Percentiles rank a stretch among this genome's conserved stretches.
Conservation (phyloP, 1,284 basidiomycete genomes). For the Fomitopsis schrenkii region DNA sequence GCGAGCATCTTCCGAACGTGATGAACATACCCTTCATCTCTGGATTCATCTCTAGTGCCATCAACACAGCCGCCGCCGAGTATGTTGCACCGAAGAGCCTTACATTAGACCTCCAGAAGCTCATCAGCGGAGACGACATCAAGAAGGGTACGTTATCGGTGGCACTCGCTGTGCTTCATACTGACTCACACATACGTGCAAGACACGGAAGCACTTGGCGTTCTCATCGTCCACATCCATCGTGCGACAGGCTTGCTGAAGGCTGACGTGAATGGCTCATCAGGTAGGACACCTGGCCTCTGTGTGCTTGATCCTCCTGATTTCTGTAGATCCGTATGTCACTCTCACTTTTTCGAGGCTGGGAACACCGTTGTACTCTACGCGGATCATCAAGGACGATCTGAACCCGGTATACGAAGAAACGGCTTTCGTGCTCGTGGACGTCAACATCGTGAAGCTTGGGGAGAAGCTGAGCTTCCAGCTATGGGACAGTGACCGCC, state of each 20-base stretch:
- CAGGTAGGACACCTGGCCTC: slow-evolving; percentile 40
- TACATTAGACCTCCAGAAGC: slow-evolving; percentile 68
- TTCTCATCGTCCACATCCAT: slow-evolving; percentile 66
- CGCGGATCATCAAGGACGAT: slow-evolving; percentile 64
- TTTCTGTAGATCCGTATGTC: slow-evolving; percentile 32
- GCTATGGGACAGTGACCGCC: slow-evolving; percentile 75
- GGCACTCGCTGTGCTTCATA: not conserved
- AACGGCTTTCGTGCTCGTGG: slow-evolving; percentile 65
- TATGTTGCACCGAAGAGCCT: slow-evolving; percentile 72
- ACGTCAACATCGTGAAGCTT: slow-evolving; percentile 65
- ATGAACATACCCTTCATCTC: slow-evolving; percentile 79
- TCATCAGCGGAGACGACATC: slow-evolving; percentile 60
- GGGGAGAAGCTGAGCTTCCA: slow-evolving; percentile 66
- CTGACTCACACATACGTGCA: not conserved
- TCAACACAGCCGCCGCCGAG: slow-evolving; percentile 59
- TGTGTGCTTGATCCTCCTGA: not conserved
- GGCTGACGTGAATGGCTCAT: slow-evolving; percentile 56
- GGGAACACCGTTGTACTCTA: slow-evolving; percentile 71
- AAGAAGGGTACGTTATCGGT: slow-evolving; percentile 25
- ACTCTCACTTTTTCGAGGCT: slow-evolving; percentile 31
- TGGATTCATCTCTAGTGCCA: slow-evolving; percentile 71
- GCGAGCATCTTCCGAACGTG: slow-evolving; percentile 67
- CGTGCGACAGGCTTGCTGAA: slow-evolving; percentile 59
- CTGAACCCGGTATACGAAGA: slow-evolving; percentile 77
- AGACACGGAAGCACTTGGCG: slow-evolving; percentile 68